Conservation (phyloP, 2,329 filamentous ascomycete species). For the Phialemoniopsis sp. region DNA sequence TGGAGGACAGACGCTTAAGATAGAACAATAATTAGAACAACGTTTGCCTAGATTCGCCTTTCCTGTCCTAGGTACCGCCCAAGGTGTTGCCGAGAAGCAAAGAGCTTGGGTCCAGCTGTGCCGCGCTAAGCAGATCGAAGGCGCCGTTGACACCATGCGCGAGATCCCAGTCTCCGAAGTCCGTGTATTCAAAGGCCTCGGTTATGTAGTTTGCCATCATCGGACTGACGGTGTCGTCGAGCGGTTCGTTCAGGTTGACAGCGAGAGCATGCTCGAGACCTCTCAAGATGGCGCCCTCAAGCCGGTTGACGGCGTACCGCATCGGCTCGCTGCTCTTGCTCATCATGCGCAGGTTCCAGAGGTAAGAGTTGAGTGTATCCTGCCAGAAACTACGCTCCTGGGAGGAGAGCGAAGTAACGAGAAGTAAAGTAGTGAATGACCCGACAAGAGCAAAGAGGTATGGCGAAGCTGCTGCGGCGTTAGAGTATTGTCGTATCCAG, state of each 20-base stretch:
- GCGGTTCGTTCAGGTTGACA: constrained; percentile 24
- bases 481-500: constrained; percentile 4
- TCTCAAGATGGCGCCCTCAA: constrained; percentile 30
- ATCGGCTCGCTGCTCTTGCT: constrained; percentile 30
- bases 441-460: constrained; percentile 33
- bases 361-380: constrained; percentile 25
- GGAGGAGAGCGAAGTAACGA: constrained; percentile 24
- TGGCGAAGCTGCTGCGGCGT: constrained; percentile 20
- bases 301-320: constrained; percentile 28
- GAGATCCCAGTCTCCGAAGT: constrained; percentile 27
- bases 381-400: constrained; percentile 25
- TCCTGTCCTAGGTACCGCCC: too few species aligned
- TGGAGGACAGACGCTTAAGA: background rate
- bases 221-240: constrained; percentile 21
- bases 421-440: constrained; percentile 31
- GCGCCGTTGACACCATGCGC: constrained; percentile 17
- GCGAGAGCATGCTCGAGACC: constrained; percentile 29
- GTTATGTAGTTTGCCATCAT: constrained; percentile 17
- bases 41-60: too few species aligned
- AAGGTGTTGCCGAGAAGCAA: constrained; percentile 1
- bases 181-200: constrained; percentile 23
- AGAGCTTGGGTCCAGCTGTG: constrained; percentile 16
- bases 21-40: background rate
- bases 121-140: constrained; percentile 21
- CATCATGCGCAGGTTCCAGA: constrained; percentile 27